Evolutionary conservation across 2,329 filamentous ascomycete species (phyloP), one percentile per base, ranked within the genome.

Genomic region (Aspergillus sp.): DNA sequence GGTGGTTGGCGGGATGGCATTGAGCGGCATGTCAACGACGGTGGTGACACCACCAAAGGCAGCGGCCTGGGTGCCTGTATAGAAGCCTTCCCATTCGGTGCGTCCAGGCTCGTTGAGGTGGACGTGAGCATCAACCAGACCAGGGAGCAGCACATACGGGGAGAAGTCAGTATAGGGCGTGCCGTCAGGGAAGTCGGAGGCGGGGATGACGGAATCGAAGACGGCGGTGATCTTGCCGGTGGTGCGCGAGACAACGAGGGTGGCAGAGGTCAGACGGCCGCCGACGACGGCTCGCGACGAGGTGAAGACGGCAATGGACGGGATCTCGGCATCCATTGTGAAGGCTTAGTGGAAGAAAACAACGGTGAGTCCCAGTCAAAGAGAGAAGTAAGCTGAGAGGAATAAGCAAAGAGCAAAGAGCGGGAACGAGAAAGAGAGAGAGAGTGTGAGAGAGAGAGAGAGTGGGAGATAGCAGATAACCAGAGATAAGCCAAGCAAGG

Each of bases 41-140:
- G 95, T 98, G 4, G 95, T 99, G 24, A 98, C 95, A 67, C 95
- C 95, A 41, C 95, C 95, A 66, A 93, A 96, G 11, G 95, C 95
- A 4, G 95, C 95, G 34, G 95, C 95, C 66, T 90, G 85, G 22
- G 95, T 98, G 48, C 95, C 95, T 0, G 93, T 97, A 80, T 89
- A 90, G 80, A 99, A 99, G 11, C 95, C 95, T 72, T 99, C 95
- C 95, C 95, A 98, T 83, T 97, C 93, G 52, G 93, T 97, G 56
- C 95, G 85, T 42, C 95, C 95, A 0, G 95, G 95, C 78, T 99
- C 95, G 70, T 98, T 98, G 66, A 98, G 85, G 78, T 99, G 95
- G 38, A 99, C 95, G 74, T 99, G 95, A 36, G 95, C 93, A 73
- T 99, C 95, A 17, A 99, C 93, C 30, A 99, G 81, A 18, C 95